Evolutionary conservation across 129 eudicot species (phyloP).

Genomic region (Solidago caesia): DNA sequence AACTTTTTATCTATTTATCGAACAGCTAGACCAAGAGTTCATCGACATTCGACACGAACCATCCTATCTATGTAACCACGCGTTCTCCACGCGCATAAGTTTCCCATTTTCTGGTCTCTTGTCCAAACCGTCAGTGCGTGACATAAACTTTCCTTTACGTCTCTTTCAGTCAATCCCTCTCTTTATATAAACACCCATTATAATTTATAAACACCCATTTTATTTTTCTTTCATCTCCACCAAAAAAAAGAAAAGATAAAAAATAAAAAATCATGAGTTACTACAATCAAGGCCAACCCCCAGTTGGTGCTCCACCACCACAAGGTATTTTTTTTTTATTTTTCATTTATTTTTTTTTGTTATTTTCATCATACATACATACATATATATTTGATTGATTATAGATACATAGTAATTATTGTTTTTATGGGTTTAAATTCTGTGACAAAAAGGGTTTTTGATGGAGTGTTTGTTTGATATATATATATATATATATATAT

Average conservation of each 20-base stretch:
- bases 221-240: no score
- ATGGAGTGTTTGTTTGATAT: slow-evolving; percentile 15
- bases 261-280: slow-evolving; percentile 57
- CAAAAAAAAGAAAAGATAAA: not conserved
- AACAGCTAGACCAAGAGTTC: no score
- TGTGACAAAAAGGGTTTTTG: slow-evolving; percentile 4
- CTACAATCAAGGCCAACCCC: slow-evolving; percentile 76
- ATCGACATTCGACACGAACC: not conserved
- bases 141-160: slow-evolving; percentile 12
- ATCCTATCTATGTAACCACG: slow-evolving; percentile 2
- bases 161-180: slow-evolving; percentile 1
- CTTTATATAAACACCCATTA: slow-evolving; percentile 23
- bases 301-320: slow-evolving; percentile 80
- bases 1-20: no score
- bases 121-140: slow-evolving; percentile 33
- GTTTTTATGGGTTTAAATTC: no score
- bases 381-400: not conserved
- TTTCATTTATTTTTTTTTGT: not conserved
- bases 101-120: not conserved
- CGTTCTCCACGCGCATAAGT: slow-evolving; percentile 31
- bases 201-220: slow-evolving; percentile 3
- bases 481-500: no score
- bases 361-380: not conserved
- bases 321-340: slow-evolving; percentile 47
- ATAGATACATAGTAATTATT: no score